Percentiles rank a stretch among this genome's conserved stretches.
Conservation (phyloP, 257 asterid genomes). For the Solanum commersonii region DNA sequence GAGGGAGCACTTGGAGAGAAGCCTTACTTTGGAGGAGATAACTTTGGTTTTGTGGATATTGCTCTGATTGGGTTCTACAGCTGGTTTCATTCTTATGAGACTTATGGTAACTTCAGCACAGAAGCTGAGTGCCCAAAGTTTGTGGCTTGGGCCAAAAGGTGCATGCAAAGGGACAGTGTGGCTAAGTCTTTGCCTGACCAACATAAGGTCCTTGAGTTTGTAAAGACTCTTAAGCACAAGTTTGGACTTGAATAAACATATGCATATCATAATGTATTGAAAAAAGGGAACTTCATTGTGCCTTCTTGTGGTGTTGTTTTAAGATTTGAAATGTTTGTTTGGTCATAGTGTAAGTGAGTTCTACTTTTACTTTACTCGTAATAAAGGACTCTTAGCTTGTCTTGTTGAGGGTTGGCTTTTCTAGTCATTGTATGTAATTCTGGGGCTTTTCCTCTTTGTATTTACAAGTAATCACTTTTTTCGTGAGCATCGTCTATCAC, state of each 20-base stretch:
- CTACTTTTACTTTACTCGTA: not conserved
- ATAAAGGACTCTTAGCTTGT: not conserved
- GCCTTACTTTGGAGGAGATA: conserved; percentile 10
- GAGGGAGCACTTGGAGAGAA: conserved; percentile 10
- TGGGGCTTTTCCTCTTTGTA: not conserved
- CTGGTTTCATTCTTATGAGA: conserved; percentile 14
- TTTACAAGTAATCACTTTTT: not conserved
- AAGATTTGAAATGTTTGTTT: not conserved
- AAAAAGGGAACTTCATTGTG: not conserved
- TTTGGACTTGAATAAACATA: not conserved
- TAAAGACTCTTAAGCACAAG: not conserved
- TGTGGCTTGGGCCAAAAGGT: conserved; percentile 34
- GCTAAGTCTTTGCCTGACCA: conserved; percentile 25
- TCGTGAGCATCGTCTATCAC: not conserved
- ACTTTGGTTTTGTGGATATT: conserved; percentile 7
- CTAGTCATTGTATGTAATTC: not conserved
- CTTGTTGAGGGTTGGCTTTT: not conserved
- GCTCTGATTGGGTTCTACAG: conserved; percentile 3
- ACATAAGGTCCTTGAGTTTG: conserved; percentile 1
- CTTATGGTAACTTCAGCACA: conserved; percentile 15
- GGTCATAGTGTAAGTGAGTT: not conserved
- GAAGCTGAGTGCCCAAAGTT: conserved; percentile 34
- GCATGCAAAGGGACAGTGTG: conserved; percentile 26
- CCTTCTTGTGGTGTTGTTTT: not conserved
- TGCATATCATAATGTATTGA: not conserved